Base-by-base conservation (phyloP, 306 rosid genomes). In the Hippophae gyantsensis region DNA sequence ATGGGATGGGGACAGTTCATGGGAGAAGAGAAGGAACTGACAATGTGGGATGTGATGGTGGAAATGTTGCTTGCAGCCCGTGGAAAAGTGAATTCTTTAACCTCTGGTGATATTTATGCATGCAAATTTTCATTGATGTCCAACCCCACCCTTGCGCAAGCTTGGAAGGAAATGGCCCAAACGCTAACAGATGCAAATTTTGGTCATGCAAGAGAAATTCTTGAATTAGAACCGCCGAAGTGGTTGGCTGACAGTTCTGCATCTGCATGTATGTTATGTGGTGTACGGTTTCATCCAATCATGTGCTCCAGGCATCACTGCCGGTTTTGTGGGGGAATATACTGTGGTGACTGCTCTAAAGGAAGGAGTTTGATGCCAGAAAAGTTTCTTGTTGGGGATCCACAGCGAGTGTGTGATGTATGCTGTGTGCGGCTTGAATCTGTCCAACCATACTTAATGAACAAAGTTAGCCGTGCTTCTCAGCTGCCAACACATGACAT, bases 221-320 rank as follows among this genome's bases (percentile, higher is more conserved):
- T 93, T 27, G 95, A 93, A 70, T 76, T 88, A 0, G 99, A 93
- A 13, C 95, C 99, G 6, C 99, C 97, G 48, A 86, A 82, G 58
- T 93, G 99, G 99, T 74, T 93, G 82, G 81, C 97, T 3, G 90
- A 93, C 68, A 93, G 99, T 72, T 78, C 95, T 73, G 86, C 99
- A 27, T 43, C 86, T 72, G 63, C 93, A 63, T 93, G 99, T 71
- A 93, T 93, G 99, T 80, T 88, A 48, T 93, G 99, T 72, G 86
- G 97, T 10, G 81, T 82, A 69, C 81, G 82, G 70, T 93, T 93
- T 79, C 96, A 88, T 77, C 97, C 99, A 2, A 86, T 93, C 78
- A 84, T 88, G 86, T 84, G 97, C 60, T 80, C 90, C 41, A 69
- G 99, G 67, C 99, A 93, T 80, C 99, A 93, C 68, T 93, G 99